Evolutionary conservation across 768 basidiomycete species (phyloP), one percentile per base, ranked within the genome.

Genomic region (Holtermanniella nyarrowii): DNA sequence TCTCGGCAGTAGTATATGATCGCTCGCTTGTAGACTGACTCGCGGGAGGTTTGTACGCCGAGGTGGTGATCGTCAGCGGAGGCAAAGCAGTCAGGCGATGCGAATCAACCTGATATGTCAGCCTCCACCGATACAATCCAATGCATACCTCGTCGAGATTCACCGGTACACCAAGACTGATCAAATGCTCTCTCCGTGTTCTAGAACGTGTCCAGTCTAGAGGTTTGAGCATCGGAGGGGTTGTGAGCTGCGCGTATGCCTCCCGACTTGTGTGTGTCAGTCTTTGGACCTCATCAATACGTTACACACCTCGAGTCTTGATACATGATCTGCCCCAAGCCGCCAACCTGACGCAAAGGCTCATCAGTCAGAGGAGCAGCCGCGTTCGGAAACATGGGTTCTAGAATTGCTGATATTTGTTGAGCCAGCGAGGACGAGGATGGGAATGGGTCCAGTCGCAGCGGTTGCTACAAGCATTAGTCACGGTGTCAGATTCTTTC

Each of bases 161-260:
- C 48, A 96, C 86, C 3, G 91, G 91, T 43, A 96, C 83, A 21
- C 91, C 91, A 22, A 96, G 80, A 12, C 87, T 74, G 54, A 93
- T 93, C 44, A 96, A 76, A 63, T 95, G 88, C 65, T 89, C 88
- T 44, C 89, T 76, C 50, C 91, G 80, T 66, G 88, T 89, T 42
- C 86, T 80, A 51, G 89, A 93, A 44, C 88, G 83, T 46, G 82
- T 90, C 91, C 91, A 96, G 61, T 87, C 91, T 48, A 88, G 82
- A n/a, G 86, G 83, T 66, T 84, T 83, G 10, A 82, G 79, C 26
- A 86, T 83, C 1, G 84, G 81, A 0, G 82, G 78, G 57, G 83
- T 78, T 11, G 75, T 76, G 37, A 87, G 67, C 16, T 91, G 77
- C 53, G 77, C 80, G 71, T 88, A 88, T 48, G 88, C 72, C 55